Base-by-base conservation (phyloP, 2,329 filamentous ascomycete species). In the Epichloe sylvatica region DNA sequence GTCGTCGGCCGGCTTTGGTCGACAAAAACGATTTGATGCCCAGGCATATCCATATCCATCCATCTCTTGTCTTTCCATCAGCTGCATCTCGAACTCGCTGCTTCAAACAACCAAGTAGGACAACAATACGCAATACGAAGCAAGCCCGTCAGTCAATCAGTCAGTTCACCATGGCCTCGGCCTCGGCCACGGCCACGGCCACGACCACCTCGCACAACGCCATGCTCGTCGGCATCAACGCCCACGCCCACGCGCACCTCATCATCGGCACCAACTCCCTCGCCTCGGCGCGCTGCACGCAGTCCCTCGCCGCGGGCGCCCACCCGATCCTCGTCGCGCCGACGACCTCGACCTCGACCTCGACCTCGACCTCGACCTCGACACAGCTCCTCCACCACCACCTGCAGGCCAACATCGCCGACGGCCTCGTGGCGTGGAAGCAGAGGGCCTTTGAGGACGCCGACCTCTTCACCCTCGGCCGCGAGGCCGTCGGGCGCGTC, bases 251-350 rank as follows among this genome's bases (percentile, higher is more conserved):
- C 61, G 67, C 90, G 39, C 92, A 98, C 64, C 74, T 98, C 51
- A 79, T 98, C 59, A 67, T 97, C 54, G 92, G 92, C 52, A 82
- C 84, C 35, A 92, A 90, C 60, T 81, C 91, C 13, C 76, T 98
- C 39, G 91, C 92, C n/a, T 84, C 84, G 47, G 78, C 88, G 34
- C 80, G 92, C 58, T 94, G 86, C 68, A 70, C 77, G 12, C 86
- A 87, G 61, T 90, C 87, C 3, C 68, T 96, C 46, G 78, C 84
- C 59, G 85, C 87, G 15, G 91, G 91, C 58, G 92, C 92, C 46
- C 78, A 67, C 44, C 88, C 92, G 0, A 77, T 92, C 40, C 70
- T 97, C 42, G 74, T 98, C 59, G 81, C 88, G 3, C 83, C 87
- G 0, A 76, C 77, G 49, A 72, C 77, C 1, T 71, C 75, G 7